Base-by-base conservation (phyloP, 768 basidiomycete species). In the Gymnopilus dilepis region DNA sequence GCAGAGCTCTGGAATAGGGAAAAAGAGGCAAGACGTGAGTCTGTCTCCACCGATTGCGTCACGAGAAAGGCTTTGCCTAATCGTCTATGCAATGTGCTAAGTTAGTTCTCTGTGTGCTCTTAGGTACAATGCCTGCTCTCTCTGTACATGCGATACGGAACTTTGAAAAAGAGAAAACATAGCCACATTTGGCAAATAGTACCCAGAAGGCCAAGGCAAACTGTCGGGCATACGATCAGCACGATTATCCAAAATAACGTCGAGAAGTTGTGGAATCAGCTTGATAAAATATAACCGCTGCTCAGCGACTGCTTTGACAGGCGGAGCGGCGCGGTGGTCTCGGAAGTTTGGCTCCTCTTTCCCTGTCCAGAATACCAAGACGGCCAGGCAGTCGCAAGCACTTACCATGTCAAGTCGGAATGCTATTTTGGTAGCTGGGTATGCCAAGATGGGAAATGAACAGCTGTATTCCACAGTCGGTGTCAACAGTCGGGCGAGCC, bases 371-470 rank as follows among this genome's bases (percentile, higher is more conserved):
- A n/a, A 50, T 28, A 50, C 47, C 28, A 31, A 31, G 47, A 30
- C 19, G 31, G 15, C 13, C 17, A 31, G 17, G 47, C 28, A 28
- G 17, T 45, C 24, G 22, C 24, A 28, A 9, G 3, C 9, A 30
- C n/a, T 28, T 50, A 30, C 26, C n/a, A 15, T 15, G 30, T 6
- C 47, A 6, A 50, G n/a, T 1, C 17, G 17, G 47, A 28, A 8
- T 6, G 15, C 19, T 50, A 50, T 50, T 50, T 50, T 50, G 28
- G 47, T 12, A 31, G 28, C 17, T 7, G 47, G 4, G 17, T 28
- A 31, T 58, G 43, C 45, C 57, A 58, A 58, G 57, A n/a, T 48
- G 45, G 19, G 31, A 37, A 45, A 30, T 58, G 15, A 17, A 45
- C 34, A 24, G 30, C 42, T 22, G 45, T 37, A 43, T 28, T 15